Conservation (phyloP, 345 rosid genomes). For the Ricinus communis region DNA sequence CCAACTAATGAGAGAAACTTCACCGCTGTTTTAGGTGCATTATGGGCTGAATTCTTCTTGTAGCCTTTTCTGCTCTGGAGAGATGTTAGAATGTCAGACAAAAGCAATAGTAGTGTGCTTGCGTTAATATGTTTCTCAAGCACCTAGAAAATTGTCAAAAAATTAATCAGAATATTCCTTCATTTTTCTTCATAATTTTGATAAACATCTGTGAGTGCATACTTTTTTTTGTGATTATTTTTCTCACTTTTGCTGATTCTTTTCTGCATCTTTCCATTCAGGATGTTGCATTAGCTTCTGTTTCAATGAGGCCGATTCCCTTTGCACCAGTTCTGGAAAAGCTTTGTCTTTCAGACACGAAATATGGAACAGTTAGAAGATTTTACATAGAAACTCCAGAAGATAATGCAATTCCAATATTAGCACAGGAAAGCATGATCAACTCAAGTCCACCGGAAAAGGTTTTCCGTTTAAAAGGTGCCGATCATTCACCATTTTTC, state of each 20-base stretch:
- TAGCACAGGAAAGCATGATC: slow-evolving; percentile 73
- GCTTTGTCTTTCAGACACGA: slow-evolving; percentile 64
- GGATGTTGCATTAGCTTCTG: slow-evolving; percentile 94
- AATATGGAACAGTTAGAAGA: slow-evolving; percentile 75
- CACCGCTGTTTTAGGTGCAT: too few relatives aligned
- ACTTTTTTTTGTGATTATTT: background rate
- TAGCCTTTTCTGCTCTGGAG: too few relatives aligned
- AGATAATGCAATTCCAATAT: slow-evolving; percentile 77
- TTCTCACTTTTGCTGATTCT: slow-evolving; percentile 6
- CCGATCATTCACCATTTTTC: slow-evolving; percentile 98
- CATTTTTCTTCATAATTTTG: background rate
- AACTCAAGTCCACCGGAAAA: slow-evolving; percentile 75
- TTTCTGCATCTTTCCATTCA: slow-evolving; percentile 27
- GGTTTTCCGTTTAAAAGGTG: slow-evolving; percentile 75
- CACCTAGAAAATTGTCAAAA: background rate
- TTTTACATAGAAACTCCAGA: slow-evolving; percentile 75
- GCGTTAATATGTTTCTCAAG: background rate
- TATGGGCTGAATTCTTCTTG: too few relatives aligned
- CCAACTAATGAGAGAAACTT: too few relatives aligned
- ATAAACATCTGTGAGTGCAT: background rate
- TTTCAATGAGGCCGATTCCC: slow-evolving; percentile 89
- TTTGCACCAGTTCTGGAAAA: slow-evolving; percentile 93
- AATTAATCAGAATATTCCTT: background rate
- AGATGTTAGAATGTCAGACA: too few relatives aligned
- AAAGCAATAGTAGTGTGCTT: background rate